Evolutionary conservation across 352 stramenopile genomes (phyloP).

Genomic region (Phytophthora citricola): DNA sequence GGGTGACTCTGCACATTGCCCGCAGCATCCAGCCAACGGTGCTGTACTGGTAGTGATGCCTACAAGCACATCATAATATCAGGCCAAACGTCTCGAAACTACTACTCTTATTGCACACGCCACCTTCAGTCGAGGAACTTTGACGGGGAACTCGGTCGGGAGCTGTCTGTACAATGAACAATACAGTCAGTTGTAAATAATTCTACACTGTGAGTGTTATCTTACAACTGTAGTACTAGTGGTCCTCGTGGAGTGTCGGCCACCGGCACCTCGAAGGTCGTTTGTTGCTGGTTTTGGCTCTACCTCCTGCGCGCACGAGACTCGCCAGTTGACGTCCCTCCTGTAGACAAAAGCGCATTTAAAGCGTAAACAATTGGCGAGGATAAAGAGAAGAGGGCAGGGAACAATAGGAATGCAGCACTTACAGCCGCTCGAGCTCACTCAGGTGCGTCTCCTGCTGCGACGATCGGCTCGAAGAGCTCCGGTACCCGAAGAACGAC

Average conservation of each 20-base stretch:
- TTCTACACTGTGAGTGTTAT: not conserved
- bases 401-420: constrained; percentile 10
- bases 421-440: constrained; percentile 82
- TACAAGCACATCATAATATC: constrained; percentile 19
- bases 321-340: constrained; percentile 77
- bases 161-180: constrained; percentile 55
- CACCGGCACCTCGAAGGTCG: constrained; percentile 80
- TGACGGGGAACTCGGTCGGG: constrained; percentile 72
- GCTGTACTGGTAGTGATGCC: constrained; percentile 74
- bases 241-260: constrained; percentile 61
- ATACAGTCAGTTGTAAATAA: constrained; percentile 8
- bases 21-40: constrained; percentile 74
- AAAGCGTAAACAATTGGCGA: constrained; percentile 1
- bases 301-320: constrained; percentile 79
- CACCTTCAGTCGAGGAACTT: constrained; percentile 71
- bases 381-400: constrained; percentile 2
- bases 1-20: constrained; percentile 76
- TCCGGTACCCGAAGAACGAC: constrained; percentile 77
- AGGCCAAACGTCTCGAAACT: not conserved
- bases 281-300: constrained; percentile 89
- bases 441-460: constrained; percentile 82
- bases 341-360: constrained; percentile 36
- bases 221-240: constrained; percentile 60
- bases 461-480: constrained; percentile 52
- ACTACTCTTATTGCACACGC: not conserved